These are phyloP conservation scores for Capsella rubella DNA, from an alignment of 441 rosid genomes.

Conservation along the genomic window DNA sequence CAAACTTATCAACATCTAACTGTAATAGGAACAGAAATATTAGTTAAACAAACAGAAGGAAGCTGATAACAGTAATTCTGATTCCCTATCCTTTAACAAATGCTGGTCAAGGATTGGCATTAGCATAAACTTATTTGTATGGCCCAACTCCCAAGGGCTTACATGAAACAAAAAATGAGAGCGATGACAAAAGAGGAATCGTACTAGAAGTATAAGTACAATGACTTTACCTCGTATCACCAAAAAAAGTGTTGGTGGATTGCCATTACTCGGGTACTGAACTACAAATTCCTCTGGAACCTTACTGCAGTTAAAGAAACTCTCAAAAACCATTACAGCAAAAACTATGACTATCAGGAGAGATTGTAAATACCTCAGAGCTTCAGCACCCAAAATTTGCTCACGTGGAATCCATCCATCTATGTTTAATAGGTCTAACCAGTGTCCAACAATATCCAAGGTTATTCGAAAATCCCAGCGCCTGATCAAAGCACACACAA, in stretches of 20 bases:
- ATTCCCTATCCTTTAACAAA: not conserved
- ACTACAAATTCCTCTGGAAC: conserved; percentile 92
- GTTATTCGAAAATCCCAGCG: conserved; percentile 46
- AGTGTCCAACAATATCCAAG: conserved; percentile 44
- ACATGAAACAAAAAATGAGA: conserved; percentile 6
- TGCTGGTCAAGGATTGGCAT: conserved; percentile 16
- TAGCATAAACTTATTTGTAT: conserved; percentile 16
- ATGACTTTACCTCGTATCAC: conserved; percentile 71
- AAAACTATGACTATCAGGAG: conserved; percentile 31
- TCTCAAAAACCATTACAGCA: conserved; percentile 38
- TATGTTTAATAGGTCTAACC: conserved; percentile 46
- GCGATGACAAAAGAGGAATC: conserved; percentile 4
- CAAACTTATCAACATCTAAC: conserved; percentile 18
- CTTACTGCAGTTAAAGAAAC: conserved; percentile 70
- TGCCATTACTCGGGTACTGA: conserved; percentile 92
- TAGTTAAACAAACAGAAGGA: conserved; percentile 5
- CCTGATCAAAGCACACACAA: conserved; percentile 54
- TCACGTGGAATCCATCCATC: conserved; percentile 96
- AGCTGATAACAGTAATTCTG: conserved; percentile 3
- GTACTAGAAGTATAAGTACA: not conserved
- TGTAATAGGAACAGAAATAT: conserved; percentile 17
- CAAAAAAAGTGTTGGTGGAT: conserved; percentile 96
- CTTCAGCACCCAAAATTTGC: conserved; percentile 97
- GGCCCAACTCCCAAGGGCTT: conserved; percentile 2
- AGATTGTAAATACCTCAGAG: conserved; percentile 68